Evolutionary conservation across 495 filamentous ascomycete species (phyloP).

Genomic region (Extremus antarcticus): DNA sequence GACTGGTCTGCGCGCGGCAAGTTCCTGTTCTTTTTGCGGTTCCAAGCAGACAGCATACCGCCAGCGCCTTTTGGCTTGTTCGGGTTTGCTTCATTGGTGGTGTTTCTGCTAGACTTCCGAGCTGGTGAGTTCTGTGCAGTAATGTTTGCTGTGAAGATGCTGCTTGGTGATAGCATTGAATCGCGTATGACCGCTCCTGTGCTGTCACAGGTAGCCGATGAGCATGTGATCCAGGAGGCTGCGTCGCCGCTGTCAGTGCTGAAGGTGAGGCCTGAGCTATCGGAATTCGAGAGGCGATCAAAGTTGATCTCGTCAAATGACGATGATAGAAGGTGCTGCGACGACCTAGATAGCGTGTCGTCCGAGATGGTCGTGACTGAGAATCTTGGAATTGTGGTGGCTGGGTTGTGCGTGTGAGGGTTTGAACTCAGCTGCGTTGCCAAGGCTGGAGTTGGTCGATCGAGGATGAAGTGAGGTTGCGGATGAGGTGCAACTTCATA

Average conservation of each 20-base stretch:
- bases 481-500: too few relatives aligned
- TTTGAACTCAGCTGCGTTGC: not conserved
- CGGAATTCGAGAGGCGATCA: not conserved
- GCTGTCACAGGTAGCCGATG: not conserved
- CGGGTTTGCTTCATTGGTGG: not conserved
- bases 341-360: too few relatives aligned
- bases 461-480: not conserved
- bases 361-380: too few relatives aligned
- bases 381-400: too few relatives aligned
- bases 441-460: not conserved
- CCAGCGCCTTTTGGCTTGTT: not conserved
- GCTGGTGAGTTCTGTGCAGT: not conserved
- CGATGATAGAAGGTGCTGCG: not conserved
- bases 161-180: not conserved
- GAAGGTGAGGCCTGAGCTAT: not conserved
- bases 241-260: not conserved
- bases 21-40: not conserved
- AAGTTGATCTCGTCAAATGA: not conserved
- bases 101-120: not conserved
- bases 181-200: not conserved
- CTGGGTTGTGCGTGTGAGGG: not conserved
- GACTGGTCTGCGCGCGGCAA: not conserved
- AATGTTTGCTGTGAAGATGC: not conserved
- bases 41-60: not conserved
- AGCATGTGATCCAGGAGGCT: not conserved